Base-by-base conservation (phyloP, 805 yeast genomes). In the Teunomyces funiuensis region DNA sequence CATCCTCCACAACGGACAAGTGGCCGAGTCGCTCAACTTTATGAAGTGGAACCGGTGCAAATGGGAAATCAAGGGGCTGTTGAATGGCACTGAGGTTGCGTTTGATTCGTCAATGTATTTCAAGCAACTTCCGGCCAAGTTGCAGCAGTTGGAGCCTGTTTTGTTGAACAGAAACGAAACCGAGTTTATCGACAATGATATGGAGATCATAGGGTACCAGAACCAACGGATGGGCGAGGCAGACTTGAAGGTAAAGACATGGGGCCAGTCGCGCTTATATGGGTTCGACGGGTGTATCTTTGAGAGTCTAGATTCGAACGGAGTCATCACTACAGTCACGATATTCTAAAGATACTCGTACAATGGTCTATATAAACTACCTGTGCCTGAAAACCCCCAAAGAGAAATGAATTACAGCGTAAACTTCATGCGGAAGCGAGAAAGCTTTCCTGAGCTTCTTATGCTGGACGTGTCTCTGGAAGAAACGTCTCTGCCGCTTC, bases 41-140 rank as follows among this genome's bases (percentile, higher is more conserved):
- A 69, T 77, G 61, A 75, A 67, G 39, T 80, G 82, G 70, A 73
- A 73, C 47, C 66, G 67, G 44, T 69, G 81, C 45, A 65, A 69
- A 39, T 74, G 79, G 78, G 54, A 50, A 36, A 54, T 73, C 27
- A 41, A 29, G 15, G 52, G 54, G 18, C n/a, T 14, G 13, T 6
- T 28, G 10, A 36, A 41, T 5, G 45, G 36, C 3, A 42, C 37
- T n/a, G 38, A 40, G 5, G 37, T 45, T 9, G 33, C 28, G 16
- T 51, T 55, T n/a, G 40, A 52, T 39, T 61, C 68, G 6, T 49
- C 53, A 2, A 57, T 58, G 64, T 61, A 60, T 47, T 68, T 69
- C 45, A 42, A 43, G 20, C 57, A 69, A 17, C 54, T 66, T 14
- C 63, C 66, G 6, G 20, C 42, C 30, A 25, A 47, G 34, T 28